Conservation (phyloP, 2,329 filamentous ascomycete species). For the Ceratocystis diversiconidia region DNA sequence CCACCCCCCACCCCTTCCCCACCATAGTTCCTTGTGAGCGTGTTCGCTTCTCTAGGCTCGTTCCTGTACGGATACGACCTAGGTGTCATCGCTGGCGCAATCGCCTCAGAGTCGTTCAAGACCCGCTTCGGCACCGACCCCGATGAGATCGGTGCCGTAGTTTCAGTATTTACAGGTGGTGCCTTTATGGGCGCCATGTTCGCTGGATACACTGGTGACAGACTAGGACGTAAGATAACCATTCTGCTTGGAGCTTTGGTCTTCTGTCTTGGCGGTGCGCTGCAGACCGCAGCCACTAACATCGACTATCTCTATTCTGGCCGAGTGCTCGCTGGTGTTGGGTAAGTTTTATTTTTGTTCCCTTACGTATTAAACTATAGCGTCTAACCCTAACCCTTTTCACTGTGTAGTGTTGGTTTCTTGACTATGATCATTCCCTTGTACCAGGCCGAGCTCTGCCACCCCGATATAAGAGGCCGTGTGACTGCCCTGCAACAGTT, state of each 20-base stretch:
- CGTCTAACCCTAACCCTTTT: background rate
- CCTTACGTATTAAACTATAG: no score
- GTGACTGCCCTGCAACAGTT: conserved; percentile 68
- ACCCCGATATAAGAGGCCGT: conserved; percentile 61
- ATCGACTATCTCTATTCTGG: conserved; percentile 54
- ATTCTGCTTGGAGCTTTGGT: conserved; percentile 57
- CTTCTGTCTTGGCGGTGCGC: conserved; percentile 55
- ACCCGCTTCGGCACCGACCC: conserved; percentile 15
- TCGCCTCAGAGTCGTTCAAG: conserved; percentile 34
- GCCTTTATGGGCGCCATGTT: conserved; percentile 56
- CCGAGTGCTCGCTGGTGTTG: conserved; percentile 53
- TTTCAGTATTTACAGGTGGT: conserved; percentile 65
- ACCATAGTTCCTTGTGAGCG: conserved; percentile 35
- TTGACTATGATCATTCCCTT: conserved; percentile 36
- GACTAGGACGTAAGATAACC: conserved; percentile 53
- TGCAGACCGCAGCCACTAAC: conserved; percentile 54
- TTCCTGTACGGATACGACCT: conserved; percentile 43
- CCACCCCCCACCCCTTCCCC: background rate
- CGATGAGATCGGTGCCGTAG: conserved; percentile 48
- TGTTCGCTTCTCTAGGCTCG: conserved; percentile 42
- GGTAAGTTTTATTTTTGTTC: conserved; percentile 22
- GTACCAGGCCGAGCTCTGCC: conserved; percentile 67
- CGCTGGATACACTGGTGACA: conserved; percentile 50
- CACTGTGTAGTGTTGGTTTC: conserved; percentile 30
- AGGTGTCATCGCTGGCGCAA: conserved; percentile 38